Base-by-base conservation (phyloP, 2,329 filamentous ascomycete genomes). In the Fusarium duplospermum region DNA sequence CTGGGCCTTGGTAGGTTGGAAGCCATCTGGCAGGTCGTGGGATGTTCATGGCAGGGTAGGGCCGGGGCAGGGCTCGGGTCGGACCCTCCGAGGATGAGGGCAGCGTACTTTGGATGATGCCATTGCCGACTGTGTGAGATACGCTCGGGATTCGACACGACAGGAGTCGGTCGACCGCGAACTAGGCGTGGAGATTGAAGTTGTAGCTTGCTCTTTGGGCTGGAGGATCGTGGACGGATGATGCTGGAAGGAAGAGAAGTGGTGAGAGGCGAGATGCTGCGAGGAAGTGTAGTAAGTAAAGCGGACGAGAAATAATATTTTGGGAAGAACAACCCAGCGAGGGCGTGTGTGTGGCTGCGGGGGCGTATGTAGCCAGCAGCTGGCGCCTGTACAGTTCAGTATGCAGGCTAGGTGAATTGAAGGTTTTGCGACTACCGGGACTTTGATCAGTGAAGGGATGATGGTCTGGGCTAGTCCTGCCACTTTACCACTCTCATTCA, bases 91-190 rank as follows among this genome's bases (percentile, higher is more conserved):
- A 78, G 66, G 59, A 62, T 67, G 72, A 73, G 72, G 68, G 74
- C 67, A 70, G 78, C 80, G 79, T 89, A 90, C 89, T 86, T 90
- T 90, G 81, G 89, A 90, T 80, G 88, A 90, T 82, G 89, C 88
- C 89, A 90, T 90, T 86, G 84, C 84, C 83, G 80, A 81, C 81
- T 77, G 80, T 73, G 80, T 81, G 77, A 75, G 72, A 78, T 79
- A 76, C 65, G 81, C 78, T 81, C 81, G 77, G 74, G 77, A 73
- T 76, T 79, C 77, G 78, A 81, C 77, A 77, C 77, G 80, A 80
- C 78, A 74, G 76, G 66, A 70, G 79, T 74, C 77, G 76, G 76
- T 80, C 79, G 76, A 80, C 78, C 79, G 76, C 79, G 69, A 75
- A 71, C 71, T 77, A 70, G 68, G 69, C 69, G 64, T 72, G 62